These are phyloP conservation scores for Phytophthora pisi DNA, from an alignment of 352 stramenopile genomes.

Conservation along the genomic window DNA sequence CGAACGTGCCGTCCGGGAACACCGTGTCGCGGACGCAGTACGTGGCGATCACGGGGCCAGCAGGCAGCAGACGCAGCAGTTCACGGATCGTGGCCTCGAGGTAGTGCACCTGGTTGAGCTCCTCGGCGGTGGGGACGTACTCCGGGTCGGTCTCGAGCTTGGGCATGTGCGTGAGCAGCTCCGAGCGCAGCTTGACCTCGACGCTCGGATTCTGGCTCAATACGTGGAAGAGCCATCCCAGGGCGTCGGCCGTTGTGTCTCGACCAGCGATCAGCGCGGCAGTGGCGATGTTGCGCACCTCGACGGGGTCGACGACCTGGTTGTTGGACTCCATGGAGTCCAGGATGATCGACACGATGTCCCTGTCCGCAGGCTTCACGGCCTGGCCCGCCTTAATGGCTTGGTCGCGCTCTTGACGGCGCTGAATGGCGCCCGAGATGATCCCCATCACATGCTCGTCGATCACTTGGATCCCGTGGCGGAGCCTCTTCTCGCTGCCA, in stretches of 20 bases:
- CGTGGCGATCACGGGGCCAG: conserved; percentile 53
- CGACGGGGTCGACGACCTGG: conserved; percentile 37
- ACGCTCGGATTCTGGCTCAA: conserved; percentile 56
- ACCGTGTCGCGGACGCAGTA: conserved; percentile 49
- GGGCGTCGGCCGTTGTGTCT: conserved; percentile 69
- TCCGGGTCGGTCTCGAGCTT: conserved; percentile 28
- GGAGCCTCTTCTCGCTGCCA: conserved; percentile 33
- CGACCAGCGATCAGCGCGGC: conserved; percentile 67
- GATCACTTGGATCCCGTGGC: conserved; percentile 32
- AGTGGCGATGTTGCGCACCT: conserved; percentile 71
- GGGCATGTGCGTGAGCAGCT: conserved; percentile 49
- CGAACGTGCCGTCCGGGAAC: conserved; percentile 64
- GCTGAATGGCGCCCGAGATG: conserved; percentile 34
- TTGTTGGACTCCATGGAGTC: conserved; percentile 28
- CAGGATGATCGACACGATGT: conserved; percentile 45
- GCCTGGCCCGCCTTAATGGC: conserved; percentile 7
- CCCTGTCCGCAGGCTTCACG: conserved; percentile 10
- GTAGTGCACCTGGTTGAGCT: conserved; percentile 52
- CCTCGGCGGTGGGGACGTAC: conserved; percentile 38
- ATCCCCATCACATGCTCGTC: conserved; percentile 39
- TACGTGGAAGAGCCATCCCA: conserved; percentile 75
- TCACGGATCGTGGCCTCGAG: conserved; percentile 64
- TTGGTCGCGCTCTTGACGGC: conserved; percentile 22
- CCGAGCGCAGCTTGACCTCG: conserved; percentile 43
- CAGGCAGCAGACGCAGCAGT: conserved; percentile 59